A percentile compares a stretch with the other conserved stretches of the same genome.
These are phyloP conservation scores for Paralagenidium karlingii DNA, from an alignment of 352 stramenopile genomes.

Conservation along the genomic window DNA sequence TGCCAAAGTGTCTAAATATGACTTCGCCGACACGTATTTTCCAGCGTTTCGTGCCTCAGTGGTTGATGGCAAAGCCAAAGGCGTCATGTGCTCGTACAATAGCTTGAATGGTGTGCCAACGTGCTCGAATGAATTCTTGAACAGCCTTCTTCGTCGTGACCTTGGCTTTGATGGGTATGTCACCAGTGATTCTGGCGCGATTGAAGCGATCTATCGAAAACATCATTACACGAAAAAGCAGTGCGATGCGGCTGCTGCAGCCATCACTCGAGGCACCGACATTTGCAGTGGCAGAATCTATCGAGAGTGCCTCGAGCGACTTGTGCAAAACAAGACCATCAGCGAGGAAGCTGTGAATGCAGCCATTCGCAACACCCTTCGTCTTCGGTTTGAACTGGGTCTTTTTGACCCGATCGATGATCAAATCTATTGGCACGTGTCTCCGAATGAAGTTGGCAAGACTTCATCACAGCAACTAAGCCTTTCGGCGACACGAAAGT, in stretches of 20 bases:
- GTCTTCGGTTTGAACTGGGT: slow-evolving; percentile 84
- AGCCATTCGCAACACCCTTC: slow-evolving; percentile 52
- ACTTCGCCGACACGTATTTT: slow-evolving; percentile 91
- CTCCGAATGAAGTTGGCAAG: slow-evolving; percentile 62
- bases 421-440: slow-evolving; percentile 69
- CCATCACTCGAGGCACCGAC: slow-evolving; percentile 70
- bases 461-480: slow-evolving; percentile 41
- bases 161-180: slow-evolving; percentile 92
- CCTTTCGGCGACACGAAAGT: slow-evolving; percentile 68
- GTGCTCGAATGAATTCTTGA: slow-evolving; percentile 82
- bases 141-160: slow-evolving; percentile 44
- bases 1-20: slow-evolving; percentile 78
- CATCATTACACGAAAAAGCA: slow-evolving; percentile 69
- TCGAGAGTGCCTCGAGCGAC: slow-evolving; percentile 48
- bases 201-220: slow-evolving; percentile 67
- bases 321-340: slow-evolving; percentile 33
- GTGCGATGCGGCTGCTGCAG: slow-evolving; percentile 41
- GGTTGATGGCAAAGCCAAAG: slow-evolving; percentile 54
- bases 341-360: slow-evolving; percentile 37
- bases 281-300: slow-evolving; percentile 83
- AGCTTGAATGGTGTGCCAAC: slow-evolving; percentile 88
- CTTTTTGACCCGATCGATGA: slow-evolving; percentile 84
- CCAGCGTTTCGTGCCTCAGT: slow-evolving; percentile 77
- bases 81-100: slow-evolving; percentile 97
- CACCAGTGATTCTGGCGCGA: slow-evolving; percentile 89